These are phyloP conservation scores for Lophiotrema nucula DNA, from an alignment of 495 filamentous ascomycete genomes.

Conservation along the genomic window DNA sequence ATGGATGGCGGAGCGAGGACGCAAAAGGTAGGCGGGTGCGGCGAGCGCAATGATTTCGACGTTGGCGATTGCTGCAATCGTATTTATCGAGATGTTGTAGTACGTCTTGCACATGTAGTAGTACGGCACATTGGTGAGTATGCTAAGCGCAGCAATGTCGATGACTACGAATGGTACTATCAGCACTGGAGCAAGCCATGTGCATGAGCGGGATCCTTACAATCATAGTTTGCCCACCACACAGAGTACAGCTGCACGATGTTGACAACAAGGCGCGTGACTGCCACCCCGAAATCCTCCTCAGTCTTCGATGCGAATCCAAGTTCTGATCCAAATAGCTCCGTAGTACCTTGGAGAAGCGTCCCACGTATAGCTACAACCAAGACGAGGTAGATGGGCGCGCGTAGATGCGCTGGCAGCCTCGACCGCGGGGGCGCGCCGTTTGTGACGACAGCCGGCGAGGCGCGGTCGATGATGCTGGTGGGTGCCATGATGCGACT, in stretches of 20 bases:
- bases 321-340: constrained; percentile 56
- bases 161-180: constrained; percentile 54
- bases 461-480: constrained; percentile 9
- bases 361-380: constrained; percentile 61
- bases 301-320: constrained; percentile 59
- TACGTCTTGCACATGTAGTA: constrained; percentile 70
- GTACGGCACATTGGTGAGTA: constrained; percentile 69
- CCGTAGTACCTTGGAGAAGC: constrained; percentile 55
- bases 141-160: constrained; percentile 65
- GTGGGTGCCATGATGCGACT: constrained; percentile 10
- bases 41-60: constrained; percentile 66
- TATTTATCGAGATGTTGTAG: constrained; percentile 62
- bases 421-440: constrained; percentile 13
- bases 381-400: constrained; percentile 61
- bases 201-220: too few species aligned
- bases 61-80: constrained; percentile 54
- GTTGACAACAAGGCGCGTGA: constrained; percentile 62
- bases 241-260: constrained; percentile 65
- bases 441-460: constrained; percentile 19
- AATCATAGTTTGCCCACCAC: constrained; percentile 71
- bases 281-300: constrained; percentile 61
- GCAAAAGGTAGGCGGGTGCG: constrained; percentile 69
- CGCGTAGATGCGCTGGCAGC: constrained; percentile 56
- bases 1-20: constrained; percentile 62
- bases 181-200: background rate